These are phyloP conservation scores for Puya raimondii DNA, from an alignment of 176 grass and related monocot species.

Conservation along the genomic window DNA sequence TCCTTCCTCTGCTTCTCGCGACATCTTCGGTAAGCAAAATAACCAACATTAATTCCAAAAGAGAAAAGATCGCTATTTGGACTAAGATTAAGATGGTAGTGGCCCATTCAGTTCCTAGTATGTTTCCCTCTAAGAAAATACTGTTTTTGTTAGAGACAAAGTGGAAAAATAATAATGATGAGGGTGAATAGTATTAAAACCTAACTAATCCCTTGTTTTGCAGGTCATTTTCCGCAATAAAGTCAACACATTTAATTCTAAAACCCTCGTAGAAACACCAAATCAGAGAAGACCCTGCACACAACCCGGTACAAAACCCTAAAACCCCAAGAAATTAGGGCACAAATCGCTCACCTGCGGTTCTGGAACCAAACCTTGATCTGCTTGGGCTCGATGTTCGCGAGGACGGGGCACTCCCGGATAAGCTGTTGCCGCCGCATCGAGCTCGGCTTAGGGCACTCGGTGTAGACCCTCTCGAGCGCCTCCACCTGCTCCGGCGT, in stretches of 20 bases:
- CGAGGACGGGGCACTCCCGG: constrained; percentile 77
- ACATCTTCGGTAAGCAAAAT: constrained; percentile 35
- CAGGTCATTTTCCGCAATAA: too few relatives aligned
- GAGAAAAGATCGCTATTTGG: background rate
- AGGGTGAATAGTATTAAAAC: too few relatives aligned
- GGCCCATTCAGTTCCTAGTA: constrained; percentile 1
- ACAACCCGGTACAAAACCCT: background rate
- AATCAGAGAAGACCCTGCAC: background rate
- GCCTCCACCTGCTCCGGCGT: constrained; percentile 98
- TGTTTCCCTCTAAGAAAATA: too few relatives aligned
- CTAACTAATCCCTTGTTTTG: too few relatives aligned
- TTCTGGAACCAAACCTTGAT: constrained; percentile 99
- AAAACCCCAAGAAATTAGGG: background rate
- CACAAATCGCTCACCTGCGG: constrained; percentile 46
- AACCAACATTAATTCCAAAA: background rate
- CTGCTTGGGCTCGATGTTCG: constrained; percentile 97
- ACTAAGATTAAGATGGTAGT: constrained; percentile 7
- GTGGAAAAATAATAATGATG: too few relatives aligned
- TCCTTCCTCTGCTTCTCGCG: constrained; percentile 99
- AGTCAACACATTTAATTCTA: too few relatives aligned
- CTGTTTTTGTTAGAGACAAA: too few relatives aligned
- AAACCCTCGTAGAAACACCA: background rate
- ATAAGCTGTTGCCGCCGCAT: constrained; percentile 81
- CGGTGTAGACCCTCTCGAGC: constrained; percentile 88
- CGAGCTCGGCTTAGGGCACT: constrained; percentile 97